Percentiles rank a stretch among this genome's conserved stretches.
Evolutionary conservation across 1,139 yeast genomes (phyloP).

Genomic region (Pichia sp.): DNA sequence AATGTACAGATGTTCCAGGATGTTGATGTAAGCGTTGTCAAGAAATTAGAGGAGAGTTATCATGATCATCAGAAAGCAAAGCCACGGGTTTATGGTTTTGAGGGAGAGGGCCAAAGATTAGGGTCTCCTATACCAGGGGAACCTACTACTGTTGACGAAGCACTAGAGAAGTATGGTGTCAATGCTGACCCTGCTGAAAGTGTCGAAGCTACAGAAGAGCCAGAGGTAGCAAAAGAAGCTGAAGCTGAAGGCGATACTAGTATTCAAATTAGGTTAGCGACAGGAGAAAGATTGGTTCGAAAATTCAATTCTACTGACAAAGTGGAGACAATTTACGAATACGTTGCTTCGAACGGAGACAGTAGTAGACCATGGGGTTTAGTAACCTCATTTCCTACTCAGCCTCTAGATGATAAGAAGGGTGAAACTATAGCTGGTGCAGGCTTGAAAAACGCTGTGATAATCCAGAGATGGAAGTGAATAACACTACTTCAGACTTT

Average conservation of each 20-base stretch:
- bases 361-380: conserved; percentile 53
- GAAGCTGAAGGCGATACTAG: conserved; percentile 60
- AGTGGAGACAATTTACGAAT: conserved; percentile 65
- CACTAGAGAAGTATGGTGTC: conserved; percentile 13
- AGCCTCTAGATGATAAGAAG: conserved; percentile 60
- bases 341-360: conserved; percentile 46
- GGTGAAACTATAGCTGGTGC: conserved; percentile 64
- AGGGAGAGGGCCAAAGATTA: conserved; percentile 80
- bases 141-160: conserved; percentile 24
- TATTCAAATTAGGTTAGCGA: conserved; percentile 82
- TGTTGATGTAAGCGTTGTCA: conserved; percentile 88
- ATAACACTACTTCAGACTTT: neutral
- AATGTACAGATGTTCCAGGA: conserved; percentile 88
- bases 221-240: conserved; percentile 26
- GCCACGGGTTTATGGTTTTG: conserved; percentile 55
- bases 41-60: conserved; percentile 78
- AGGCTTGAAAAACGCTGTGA: conserved; percentile 77
- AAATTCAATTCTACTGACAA: conserved; percentile 64
- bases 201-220: conserved; percentile 15
- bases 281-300: conserved; percentile 66
- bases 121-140: conserved; percentile 90
- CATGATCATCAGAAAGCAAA: conserved; percentile 59
- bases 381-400: conserved; percentile 81
- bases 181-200: conserved; percentile 18
- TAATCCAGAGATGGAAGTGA: conserved; percentile 74